Base-by-base conservation (phyloP, 2,329 filamentous ascomycete species). In the Penicillium sclerotiorum region DNA sequence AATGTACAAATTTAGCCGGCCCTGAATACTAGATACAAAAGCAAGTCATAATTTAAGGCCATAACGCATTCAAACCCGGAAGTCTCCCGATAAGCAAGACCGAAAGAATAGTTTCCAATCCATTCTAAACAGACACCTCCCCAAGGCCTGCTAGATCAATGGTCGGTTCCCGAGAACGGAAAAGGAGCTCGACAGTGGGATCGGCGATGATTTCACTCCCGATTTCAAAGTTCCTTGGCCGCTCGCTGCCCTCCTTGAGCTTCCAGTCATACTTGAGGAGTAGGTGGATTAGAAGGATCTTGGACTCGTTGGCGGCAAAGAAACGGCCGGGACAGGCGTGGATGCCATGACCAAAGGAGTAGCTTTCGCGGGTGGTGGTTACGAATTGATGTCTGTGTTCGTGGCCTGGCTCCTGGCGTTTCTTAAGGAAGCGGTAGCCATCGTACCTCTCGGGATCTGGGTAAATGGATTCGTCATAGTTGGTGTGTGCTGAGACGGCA, bases 301-400 rank as follows among this genome's bases (percentile, higher is more conserved):
- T 84, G 12, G 81, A 66, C 61, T 82, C 79, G 49, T 80, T 74
- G 0, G 78, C 74, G 0, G 80, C 80, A 50, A 83, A 82, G 68
- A 83, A 83, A 0, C 80, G 72, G 0, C 81, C 81, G 0, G 79
- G 77, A 39, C 80, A 71, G 12, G 68, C 63, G 35, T 69, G 62
- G 22, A 60, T 37, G 7, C 73, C 71, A 43, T 71, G 66, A 0
- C 73, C 73, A 45, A 74, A 75, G 7, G 54, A 61, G 6, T 69
- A 60, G 20, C 66, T 59, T 4, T 66, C 60, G 5, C 49, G 38
- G 18, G 59, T 65, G 1, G 69, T 69, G 8, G 68, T 61, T 8
- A 68, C 63, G 27, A 67, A 50, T 43, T 69, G 64, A 37, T 58
- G 48, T 8, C 58, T 51, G 45, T 68, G 60, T 43, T 68, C 65